phyloP scores from a whole-genome alignment of 2,329 filamentous ascomycete species.

The Paraconiothyrium sp. region DNA sequence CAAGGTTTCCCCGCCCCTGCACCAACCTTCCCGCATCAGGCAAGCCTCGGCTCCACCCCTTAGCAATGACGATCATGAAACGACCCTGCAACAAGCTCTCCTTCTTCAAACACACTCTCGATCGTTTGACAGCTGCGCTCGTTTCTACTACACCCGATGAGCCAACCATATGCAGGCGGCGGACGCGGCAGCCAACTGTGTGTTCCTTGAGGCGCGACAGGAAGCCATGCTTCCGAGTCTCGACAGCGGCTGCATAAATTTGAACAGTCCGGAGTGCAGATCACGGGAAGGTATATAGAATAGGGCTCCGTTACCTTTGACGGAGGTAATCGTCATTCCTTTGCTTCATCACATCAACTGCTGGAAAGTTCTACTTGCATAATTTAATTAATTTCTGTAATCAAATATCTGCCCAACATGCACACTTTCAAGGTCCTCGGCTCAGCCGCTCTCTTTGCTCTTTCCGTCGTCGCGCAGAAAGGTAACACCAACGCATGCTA shows the following conservation, averaged over 20 bases:
- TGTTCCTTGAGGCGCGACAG: not conserved
- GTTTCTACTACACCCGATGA: not conserved
- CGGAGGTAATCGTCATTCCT: not conserved
- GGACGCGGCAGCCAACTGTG: too few relatives aligned
- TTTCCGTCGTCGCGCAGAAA: conserved; percentile 2
- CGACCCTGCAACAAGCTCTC: conserved; percentile 6
- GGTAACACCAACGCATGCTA: not conserved
- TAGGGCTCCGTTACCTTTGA: not conserved
- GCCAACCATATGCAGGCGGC: not conserved
- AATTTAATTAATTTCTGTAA: not conserved
- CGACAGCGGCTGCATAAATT: not conserved
- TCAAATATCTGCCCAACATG: not conserved
- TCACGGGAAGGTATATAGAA: not conserved
- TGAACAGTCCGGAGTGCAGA: not conserved
- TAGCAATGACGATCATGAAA: conserved; percentile 9
- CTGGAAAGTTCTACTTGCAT: not conserved
- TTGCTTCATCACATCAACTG: not conserved
- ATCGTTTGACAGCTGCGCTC: not conserved
- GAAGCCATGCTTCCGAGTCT: conserved; percentile 6
- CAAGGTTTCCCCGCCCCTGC: conserved; percentile 11
- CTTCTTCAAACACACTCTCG: not conserved
- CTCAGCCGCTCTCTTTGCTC: not conserved
- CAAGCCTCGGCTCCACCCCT: conserved; percentile 5
- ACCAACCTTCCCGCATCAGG: conserved; percentile 1
- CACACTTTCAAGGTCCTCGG: not conserved